Evolutionary conservation across 2,329 filamentous ascomycete genomes (phyloP), one percentile per base, ranked within the genome.

Genomic region (Cladosporium cucumerinum): DNA sequence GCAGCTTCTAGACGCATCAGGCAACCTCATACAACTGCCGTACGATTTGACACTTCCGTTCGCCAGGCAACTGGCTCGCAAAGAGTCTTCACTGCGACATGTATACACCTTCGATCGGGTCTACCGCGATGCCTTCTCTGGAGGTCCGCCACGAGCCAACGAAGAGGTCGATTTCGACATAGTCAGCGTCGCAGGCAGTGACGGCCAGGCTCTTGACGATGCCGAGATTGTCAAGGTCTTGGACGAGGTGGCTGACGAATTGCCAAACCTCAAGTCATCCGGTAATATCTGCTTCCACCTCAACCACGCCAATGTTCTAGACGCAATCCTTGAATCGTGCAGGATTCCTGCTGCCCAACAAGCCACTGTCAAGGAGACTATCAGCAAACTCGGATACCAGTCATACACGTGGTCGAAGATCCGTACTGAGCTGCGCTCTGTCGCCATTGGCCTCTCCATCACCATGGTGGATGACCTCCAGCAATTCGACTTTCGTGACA

Each of bases 121-220:
- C 1, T 98, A 92, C 74, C 87, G 95, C 48, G 91, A 96, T 68
- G 88, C 86, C 54, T 83, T 87, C 57, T 88, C 88, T 63, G 93
- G 92, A 8, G 91, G 92, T 2, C 91, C 96, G 70, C 95, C 95
- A 7, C 85, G 85, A 64, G 90, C 89, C 72, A 90, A 92, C 74
- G 90, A 91, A 11, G 95, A 98, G 74, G 93, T 96, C 2, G 93
- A 98, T 75, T 99, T 98, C 75, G 95, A 99, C 77, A 93, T 99
- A 66, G 85, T 97, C n/a, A 94, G 93, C 0, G 85, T 87, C 52
- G 66, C 66, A 14, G 89, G 93, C 70, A 89, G 89, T 0, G 78
- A 93, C 5, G 93, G 98, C 72, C 81, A 96, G 54, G 89, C 93
- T 1, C 78, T 97, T 64, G 96, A 96, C 72, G 95, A 99, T 77